phyloP scores from a whole-genome alignment of 2,329 filamentous ascomycete species.

The Botrytis squamosa region DNA sequence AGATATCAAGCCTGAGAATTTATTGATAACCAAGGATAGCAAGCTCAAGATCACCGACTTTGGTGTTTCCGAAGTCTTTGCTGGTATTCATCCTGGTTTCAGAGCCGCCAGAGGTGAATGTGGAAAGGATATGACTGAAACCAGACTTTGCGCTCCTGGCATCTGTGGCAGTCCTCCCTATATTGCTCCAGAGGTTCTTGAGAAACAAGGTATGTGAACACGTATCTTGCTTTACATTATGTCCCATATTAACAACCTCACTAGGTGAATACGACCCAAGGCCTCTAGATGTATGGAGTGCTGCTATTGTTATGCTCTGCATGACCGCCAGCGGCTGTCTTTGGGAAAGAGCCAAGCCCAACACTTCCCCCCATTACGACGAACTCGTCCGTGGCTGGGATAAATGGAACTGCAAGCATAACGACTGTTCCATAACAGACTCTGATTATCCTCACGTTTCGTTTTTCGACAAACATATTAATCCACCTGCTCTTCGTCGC shows the following conservation, averaged over 20 bases:
- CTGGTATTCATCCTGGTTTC: slow-evolving; percentile 75
- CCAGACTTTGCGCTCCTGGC: slow-evolving; percentile 72
- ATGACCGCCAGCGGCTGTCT: slow-evolving; percentile 70
- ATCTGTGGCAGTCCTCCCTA: slow-evolving; percentile 85
- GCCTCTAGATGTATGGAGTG: slow-evolving; percentile 81
- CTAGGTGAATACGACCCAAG: slow-evolving; percentile 67
- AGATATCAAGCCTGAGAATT: slow-evolving; percentile 87
- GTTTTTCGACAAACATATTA: slow-evolving; percentile 63
- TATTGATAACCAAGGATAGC: slow-evolving; percentile 74
- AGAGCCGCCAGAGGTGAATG: slow-evolving; percentile 71
- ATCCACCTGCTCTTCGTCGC: slow-evolving; percentile 66
- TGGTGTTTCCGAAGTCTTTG: slow-evolving; percentile 84
- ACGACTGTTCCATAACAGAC: slow-evolving; percentile 50
- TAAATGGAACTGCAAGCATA: slow-evolving; percentile 60
- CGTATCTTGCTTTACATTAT: not conserved
- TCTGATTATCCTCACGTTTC: slow-evolving; percentile 64
- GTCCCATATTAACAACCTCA: slow-evolving; percentile 11
- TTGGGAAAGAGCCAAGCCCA: slow-evolving; percentile 66
- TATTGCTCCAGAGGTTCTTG: slow-evolving; percentile 80
- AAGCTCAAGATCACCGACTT: slow-evolving; percentile 91
- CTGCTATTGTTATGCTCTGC: slow-evolving; percentile 78
- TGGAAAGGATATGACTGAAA: slow-evolving; percentile 67
- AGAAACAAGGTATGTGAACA: slow-evolving; percentile 52
- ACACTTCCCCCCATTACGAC: slow-evolving; percentile 55
- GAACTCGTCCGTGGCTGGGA: slow-evolving; percentile 67